phyloP scores from a whole-genome alignment of 2,329 filamentous ascomycete species.

The Chaetomiaceae sp. region DNA sequence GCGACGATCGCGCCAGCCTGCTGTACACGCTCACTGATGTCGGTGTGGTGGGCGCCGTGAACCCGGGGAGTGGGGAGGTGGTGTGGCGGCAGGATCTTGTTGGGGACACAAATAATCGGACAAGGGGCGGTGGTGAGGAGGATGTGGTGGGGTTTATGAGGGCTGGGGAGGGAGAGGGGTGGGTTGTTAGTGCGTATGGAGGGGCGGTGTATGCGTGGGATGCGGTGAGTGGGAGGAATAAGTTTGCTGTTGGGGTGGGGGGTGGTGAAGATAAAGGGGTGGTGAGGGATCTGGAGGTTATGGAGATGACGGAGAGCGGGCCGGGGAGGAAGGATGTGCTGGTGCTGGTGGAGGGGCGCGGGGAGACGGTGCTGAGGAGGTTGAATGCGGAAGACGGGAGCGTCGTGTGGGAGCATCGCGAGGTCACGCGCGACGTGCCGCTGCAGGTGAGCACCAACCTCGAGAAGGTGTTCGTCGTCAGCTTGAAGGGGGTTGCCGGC shows the following conservation, averaged over 20 bases:
- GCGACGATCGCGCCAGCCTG: conserved; percentile 78
- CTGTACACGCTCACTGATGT: conserved; percentile 88
- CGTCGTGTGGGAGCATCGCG: conserved; percentile 73
- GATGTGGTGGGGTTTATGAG: conserved; percentile 52
- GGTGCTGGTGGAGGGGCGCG: conserved; percentile 51
- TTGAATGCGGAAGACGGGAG: conserved; percentile 69
- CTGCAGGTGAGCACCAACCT: conserved; percentile 70
- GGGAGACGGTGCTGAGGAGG: conserved; percentile 58
- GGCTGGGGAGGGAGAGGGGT: conserved; percentile 73
- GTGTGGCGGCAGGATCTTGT: conserved; percentile 78
- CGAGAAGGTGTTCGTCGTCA: conserved; percentile 70
- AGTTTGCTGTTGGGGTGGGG: conserved; percentile 65
- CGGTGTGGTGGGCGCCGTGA: conserved; percentile 78
- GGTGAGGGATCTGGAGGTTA: conserved; percentile 69
- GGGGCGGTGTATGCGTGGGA: conserved; percentile 74
- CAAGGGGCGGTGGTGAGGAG: conserved; percentile 39
- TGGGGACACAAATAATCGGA: not conserved
- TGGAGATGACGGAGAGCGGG: conserved; percentile 61
- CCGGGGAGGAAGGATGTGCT: conserved; percentile 63
- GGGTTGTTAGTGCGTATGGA: conserved; percentile 69
- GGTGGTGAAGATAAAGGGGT: conserved; percentile 45
- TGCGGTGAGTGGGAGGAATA: conserved; percentile 71
- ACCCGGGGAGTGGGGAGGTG: conserved; percentile 77
- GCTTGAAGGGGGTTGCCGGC: conserved; percentile 64
- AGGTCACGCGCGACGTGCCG: conserved; percentile 63